Evolutionary conservation across 306 rosid species (phyloP), one percentile per base, ranked within the genome.

Genomic region (Dryas alaskensis): DNA sequence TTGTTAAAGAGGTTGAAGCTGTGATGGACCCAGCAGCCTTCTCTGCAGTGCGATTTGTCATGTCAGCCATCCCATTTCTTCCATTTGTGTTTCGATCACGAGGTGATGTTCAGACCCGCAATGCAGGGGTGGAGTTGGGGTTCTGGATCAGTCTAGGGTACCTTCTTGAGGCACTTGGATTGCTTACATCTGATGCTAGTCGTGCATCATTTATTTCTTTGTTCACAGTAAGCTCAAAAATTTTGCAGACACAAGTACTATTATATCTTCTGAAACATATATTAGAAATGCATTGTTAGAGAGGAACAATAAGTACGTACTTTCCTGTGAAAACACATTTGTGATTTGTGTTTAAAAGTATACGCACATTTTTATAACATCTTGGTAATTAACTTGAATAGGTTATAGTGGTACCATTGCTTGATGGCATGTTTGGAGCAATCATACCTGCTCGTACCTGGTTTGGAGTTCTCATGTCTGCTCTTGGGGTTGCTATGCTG

Each of bases 131-230:
- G 65, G 96, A 90, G 79, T 82, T 88, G 78, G 96, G 93, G 51
- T 81, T 83, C 71, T 90, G 96, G 93, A 83, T 85, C 82, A 88
- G 96, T 80, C 76, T 88, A 22, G 96, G 90, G 14, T 90, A 90
- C 84, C 81, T 90, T 48, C 82, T 79, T 83, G 93, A 88, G 84
- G 92, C 93, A 59, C 31, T 88, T 72, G 96, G 92, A 72, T 79
- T 88, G 44, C 86, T 83, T 70, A 88, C 96, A 65, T 86, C 96
- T 51, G 96, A 88, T 81, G 91, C 96, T 52, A 90, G 93, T 43
- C 90, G 91, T 12, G 93, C 93, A 48, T 88, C 93, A 3, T 90
- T 90, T 67, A 71, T 85, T 60, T 80, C 91, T 37, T 82, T 67
- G 69, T 83, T 88, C 73, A 90, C 93, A 62, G 93, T 90, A 69